Evolutionary conservation across 805 yeast species (phyloP).

Genomic region (Kazachstania psychrophila): DNA sequence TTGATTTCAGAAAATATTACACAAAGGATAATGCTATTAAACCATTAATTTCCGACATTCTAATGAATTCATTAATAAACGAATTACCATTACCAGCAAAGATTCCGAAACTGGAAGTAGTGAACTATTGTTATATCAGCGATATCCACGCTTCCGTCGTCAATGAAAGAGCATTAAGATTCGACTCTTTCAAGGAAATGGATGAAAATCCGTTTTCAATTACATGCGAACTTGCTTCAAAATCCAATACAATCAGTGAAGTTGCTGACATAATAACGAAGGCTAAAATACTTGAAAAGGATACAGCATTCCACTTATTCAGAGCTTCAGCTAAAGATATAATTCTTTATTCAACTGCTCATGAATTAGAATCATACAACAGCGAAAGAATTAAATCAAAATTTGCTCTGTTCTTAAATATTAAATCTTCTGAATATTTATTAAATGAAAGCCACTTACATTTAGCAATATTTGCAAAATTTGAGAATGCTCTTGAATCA

Average conservation of each 20-base stretch:
- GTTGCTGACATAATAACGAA: slow-evolving; percentile 41
- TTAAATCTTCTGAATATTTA: slow-evolving; percentile 32
- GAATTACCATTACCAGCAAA: slow-evolving; percentile 62
- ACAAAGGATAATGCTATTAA: slow-evolving; percentile 13
- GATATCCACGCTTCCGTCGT: slow-evolving; percentile 43
- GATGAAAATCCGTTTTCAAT: slow-evolving; percentile 13
- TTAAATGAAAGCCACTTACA: slow-evolving; percentile 34
- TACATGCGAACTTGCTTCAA: slow-evolving; percentile 21
- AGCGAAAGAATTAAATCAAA: slow-evolving; percentile 53
- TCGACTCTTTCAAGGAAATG: slow-evolving; percentile 19
- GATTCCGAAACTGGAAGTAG: slow-evolving; percentile 62
- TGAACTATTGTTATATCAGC: slow-evolving; percentile 55
- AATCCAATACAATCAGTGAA: slow-evolving; percentile 37
- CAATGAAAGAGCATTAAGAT: slow-evolving; percentile 21
- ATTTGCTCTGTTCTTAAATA: slow-evolving; percentile 58
- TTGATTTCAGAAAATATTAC: slow-evolving; percentile 33
- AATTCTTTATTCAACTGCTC: slow-evolving; percentile 59
- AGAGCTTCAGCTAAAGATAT: slow-evolving; percentile 35
- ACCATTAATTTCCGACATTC: slow-evolving; percentile 64
- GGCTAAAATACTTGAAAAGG: slow-evolving; percentile 67
- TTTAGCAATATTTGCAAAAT: slow-evolving; percentile 41
- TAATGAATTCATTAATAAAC: slow-evolving; percentile 85
- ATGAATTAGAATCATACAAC: slow-evolving; percentile 43
- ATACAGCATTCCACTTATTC: slow-evolving; percentile 82
- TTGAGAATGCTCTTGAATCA: slow-evolving; percentile 26